Base-by-base conservation (phyloP, 129 eudicot species). In the Erigeron canadensis region DNA sequence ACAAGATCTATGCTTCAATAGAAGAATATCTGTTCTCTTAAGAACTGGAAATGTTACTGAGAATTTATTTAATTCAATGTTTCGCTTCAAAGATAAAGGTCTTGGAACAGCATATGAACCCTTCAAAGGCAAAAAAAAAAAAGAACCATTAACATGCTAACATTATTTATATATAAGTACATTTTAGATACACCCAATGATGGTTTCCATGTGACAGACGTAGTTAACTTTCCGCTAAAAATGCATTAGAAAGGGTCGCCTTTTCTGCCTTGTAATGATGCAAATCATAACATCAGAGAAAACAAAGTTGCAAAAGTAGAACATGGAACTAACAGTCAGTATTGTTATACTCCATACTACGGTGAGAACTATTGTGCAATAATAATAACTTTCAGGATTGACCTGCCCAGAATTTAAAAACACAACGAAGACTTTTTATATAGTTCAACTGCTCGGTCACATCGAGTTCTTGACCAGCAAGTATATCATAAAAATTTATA, bases 31-130 rank as follows among this genome's bases (percentile, higher is more conserved):
- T 44, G 81, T 67, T 68, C 78, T 77, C 75, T 62, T 80, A 79
- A 74, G 69, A 60, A 75, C 56, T 16, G 83, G 84, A 73, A 72
- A 74, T 41, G 74, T 34, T 44, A 60, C 73, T 63, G 75, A 63
- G 61, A 81, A 73, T 8, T 70, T 77, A 63, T 72, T 81, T 18
- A 84, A 68, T 72, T 78, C 81, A 47, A 77, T 70, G 66, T 78
- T 84, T 66, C 75, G 88, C 77, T 62, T 84, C 85, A 84, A 74
- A 39, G 77, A 73, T 82, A 84, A 73, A 71, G 84, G 83, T 74
- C 83, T 84, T 9, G 77, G 74, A 68, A 83, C 83, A 56, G 84
- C 85, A 86, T 75, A 86, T 75, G 89, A 84, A 86, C 93, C 95
- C 97, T 91, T 70, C 76, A 82, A 78, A 73, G 6, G 57, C 62